phyloP scores from a whole-genome alignment of 2,329 filamentous ascomycete species.

The Fusarium buxicola region DNA sequence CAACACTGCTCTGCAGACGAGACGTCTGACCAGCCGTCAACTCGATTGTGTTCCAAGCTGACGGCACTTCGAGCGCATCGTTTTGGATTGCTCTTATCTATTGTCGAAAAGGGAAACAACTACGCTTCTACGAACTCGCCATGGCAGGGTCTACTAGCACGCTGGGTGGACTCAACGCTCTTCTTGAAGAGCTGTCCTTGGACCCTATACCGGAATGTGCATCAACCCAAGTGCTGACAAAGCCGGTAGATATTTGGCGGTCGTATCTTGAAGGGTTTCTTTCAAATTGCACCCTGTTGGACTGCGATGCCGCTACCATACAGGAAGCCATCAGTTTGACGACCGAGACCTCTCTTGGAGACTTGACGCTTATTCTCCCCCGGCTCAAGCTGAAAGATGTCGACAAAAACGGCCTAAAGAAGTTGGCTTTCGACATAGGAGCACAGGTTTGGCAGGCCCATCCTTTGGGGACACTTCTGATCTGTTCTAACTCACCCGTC shows the following conservation, averaged over 20 bases:
- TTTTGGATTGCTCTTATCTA: neutral
- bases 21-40: neutral
- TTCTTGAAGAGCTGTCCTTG: constrained; percentile 14
- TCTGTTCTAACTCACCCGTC: neutral
- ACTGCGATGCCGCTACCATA: constrained; percentile 21
- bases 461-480: neutral
- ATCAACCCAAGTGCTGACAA: constrained; percentile 14
- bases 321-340: constrained; percentile 29
- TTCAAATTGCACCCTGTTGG: constrained; percentile 2
- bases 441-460: constrained; percentile 4
- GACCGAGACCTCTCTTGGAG: constrained; percentile 26
- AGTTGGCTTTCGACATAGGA: constrained; percentile 19
- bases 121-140: neutral
- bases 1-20: constrained; percentile 2
- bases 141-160: constrained; percentile 17
- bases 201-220: constrained; percentile 18
- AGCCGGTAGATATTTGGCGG: constrained; percentile 30
- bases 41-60: neutral
- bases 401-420: constrained; percentile 19
- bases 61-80: neutral
- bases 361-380: constrained; percentile 26
- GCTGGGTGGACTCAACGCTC: constrained; percentile 14
- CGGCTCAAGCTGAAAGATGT: constrained; percentile 17
- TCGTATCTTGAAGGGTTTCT: constrained; percentile 18
- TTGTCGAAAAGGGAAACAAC: neutral